These are phyloP conservation scores for Apiotrichum laibachii DNA, from an alignment of 1,284 basidiomycete species.

Conservation along the genomic window DNA sequence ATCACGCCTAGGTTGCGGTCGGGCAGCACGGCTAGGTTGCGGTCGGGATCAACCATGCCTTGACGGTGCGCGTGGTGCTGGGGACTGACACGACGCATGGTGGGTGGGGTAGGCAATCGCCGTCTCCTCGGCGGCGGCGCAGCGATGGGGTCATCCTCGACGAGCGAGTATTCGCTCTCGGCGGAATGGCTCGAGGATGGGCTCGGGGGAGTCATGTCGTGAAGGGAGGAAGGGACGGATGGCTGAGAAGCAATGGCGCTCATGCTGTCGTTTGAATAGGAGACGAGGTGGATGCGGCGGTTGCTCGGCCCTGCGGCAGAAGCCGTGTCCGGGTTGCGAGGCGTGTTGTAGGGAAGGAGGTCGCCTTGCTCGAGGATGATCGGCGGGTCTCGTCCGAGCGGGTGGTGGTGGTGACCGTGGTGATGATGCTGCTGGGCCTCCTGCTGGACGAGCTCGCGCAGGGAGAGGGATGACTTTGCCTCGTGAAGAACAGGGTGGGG, in stretches of 20 bases:
- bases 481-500: conserved; percentile 9
- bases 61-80: conserved; percentile 3
- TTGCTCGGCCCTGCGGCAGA: conserved; percentile 11
- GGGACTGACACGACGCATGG: too few relatives aligned
- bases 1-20: conserved; percentile 9
- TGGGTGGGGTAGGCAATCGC: too few relatives aligned
- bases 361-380: background rate
- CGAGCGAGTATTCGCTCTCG: conserved; percentile 22
- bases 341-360: background rate
- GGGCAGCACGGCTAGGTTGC: conserved; percentile 8
- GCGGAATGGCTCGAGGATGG: conserved; percentile 12
- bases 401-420: background rate
- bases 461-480: conserved; percentile 4
- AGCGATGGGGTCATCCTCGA: conserved; percentile 10
- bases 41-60: background rate
- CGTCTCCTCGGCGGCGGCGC: too few relatives aligned
- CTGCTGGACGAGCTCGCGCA: conserved; percentile 12
- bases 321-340: background rate
- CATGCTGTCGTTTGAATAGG: conserved; percentile 16
- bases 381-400: background rate
- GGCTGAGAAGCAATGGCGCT: conserved; percentile 5
- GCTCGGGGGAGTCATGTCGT: conserved; percentile 3
- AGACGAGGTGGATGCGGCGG: conserved; percentile 22
- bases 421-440: conserved; percentile 6
- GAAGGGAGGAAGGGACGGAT: background rate